These are phyloP conservation scores for Hanseniaspora taiwanica DNA, from an alignment of 805 yeast species.

Conservation along the genomic window DNA sequence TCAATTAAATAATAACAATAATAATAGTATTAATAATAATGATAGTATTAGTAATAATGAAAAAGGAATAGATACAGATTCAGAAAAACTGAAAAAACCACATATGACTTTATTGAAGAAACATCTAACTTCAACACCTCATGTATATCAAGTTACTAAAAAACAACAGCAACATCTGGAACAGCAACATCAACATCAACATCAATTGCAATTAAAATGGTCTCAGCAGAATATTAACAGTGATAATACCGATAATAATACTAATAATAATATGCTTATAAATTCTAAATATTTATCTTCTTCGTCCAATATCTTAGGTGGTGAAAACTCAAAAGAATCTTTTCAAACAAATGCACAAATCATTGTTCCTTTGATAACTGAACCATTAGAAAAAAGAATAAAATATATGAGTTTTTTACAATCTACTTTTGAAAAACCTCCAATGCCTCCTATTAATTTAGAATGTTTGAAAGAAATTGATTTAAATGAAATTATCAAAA, in stretches of 20 bases:
- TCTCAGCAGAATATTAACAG: neutral
- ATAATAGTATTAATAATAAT: neutral
- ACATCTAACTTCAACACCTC: neutral
- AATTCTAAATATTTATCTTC: no score
- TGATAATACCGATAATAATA: neutral
- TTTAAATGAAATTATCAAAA: slow-evolving; percentile 73
- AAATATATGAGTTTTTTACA: neutral
- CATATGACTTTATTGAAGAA: neutral
- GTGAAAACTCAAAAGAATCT: no score
- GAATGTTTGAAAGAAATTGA: slow-evolving; percentile 79
- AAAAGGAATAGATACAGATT: no score
- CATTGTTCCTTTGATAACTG: neutral
- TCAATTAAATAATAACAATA: neutral
- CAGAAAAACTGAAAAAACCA: no score
- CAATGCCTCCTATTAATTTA: slow-evolving; percentile 71
- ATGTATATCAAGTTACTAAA: neutral
- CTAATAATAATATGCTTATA: neutral
- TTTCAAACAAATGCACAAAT: neutral
- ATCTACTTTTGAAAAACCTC: slow-evolving; percentile 9
- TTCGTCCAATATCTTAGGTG: no score
- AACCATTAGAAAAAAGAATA: neutral
- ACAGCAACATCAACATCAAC: neutral
- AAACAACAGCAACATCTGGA: neutral
- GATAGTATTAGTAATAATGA: neutral
- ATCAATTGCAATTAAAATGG: neutral